Conservation (phyloP, 2,329 filamentous ascomycete species). For the Venturia carpophila region DNA sequence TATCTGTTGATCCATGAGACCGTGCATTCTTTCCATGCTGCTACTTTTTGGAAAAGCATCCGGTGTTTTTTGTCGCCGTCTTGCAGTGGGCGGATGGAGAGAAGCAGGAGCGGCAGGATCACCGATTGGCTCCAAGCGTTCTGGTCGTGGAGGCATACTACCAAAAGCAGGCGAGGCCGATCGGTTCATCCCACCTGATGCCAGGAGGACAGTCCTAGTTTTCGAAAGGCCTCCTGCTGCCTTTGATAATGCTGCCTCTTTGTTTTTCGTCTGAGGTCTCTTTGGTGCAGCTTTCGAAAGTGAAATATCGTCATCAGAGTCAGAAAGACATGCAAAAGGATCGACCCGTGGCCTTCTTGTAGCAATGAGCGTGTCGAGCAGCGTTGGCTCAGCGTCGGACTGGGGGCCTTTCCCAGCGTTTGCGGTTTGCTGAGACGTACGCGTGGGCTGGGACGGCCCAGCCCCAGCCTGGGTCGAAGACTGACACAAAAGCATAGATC, state of each 20-base stretch:
- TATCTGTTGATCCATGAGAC: slow-evolving; percentile 26
- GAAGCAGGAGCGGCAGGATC: slow-evolving; percentile 20
- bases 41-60: slow-evolving; percentile 19
- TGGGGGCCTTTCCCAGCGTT: neutral
- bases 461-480: neutral
- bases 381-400: neutral
- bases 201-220: slow-evolving; percentile 15
- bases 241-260: neutral
- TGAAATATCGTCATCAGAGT: slow-evolving; percentile 7
- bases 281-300: neutral
- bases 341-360: neutral
- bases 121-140: slow-evolving; percentile 21
- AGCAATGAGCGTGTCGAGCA: neutral
- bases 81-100: neutral
- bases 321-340: slow-evolving; percentile 3
- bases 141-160: neutral
- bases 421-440: neutral
- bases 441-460: neutral
- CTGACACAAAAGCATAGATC: slow-evolving; percentile 14
- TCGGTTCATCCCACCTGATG: slow-evolving; percentile 14
- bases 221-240: neutral
- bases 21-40: slow-evolving; percentile 26
- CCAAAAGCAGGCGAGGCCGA: slow-evolving; percentile 7
- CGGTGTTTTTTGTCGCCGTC: neutral
- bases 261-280: slow-evolving; percentile 9